Evolutionary conservation across 139 green algal species (phyloP).

Genomic region (Tetraselmis chui): DNA sequence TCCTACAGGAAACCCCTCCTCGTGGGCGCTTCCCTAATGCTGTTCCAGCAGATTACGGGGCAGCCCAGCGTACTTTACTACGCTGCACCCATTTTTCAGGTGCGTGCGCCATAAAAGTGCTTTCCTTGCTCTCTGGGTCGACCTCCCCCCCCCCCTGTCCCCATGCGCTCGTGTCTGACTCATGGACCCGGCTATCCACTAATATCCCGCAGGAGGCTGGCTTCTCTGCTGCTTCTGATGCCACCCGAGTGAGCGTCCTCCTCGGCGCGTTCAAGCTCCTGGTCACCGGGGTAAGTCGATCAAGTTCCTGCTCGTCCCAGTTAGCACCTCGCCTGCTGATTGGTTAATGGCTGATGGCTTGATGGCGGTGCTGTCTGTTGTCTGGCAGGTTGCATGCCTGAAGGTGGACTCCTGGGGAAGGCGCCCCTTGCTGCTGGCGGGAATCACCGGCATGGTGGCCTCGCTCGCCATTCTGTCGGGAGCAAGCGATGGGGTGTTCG

Average conservation of each 20-base stretch:
- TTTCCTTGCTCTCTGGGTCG: no score
- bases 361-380: slow-evolving; percentile 14
- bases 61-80: slow-evolving; percentile 93
- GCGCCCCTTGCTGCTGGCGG: slow-evolving; percentile 75
- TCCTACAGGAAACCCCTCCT: slow-evolving; percentile 46
- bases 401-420: slow-evolving; percentile 39
- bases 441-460: slow-evolving; percentile 59
- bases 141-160: no score
- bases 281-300: slow-evolving; percentile 57
- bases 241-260: slow-evolving; percentile 53
- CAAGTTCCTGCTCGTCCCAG: neutral
- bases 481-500: neutral
- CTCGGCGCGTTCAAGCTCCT: slow-evolving; percentile 85
- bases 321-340: neutral
- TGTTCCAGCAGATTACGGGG: slow-evolving; percentile 88
- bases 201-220: slow-evolving; percentile 68
- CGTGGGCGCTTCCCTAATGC: slow-evolving; percentile 62
- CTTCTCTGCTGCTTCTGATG: slow-evolving; percentile 42
- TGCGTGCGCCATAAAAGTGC: no score
- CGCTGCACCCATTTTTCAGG: slow-evolving; percentile 48
- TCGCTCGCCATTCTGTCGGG: slow-evolving; percentile 48
- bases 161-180: no score
- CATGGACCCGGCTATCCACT: no score
- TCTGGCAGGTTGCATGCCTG: neutral
- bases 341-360: neutral